These are phyloP conservation scores for Elaeis guineensis DNA, from an alignment of 176 grass and related monocot species.

Conservation along the genomic window DNA sequence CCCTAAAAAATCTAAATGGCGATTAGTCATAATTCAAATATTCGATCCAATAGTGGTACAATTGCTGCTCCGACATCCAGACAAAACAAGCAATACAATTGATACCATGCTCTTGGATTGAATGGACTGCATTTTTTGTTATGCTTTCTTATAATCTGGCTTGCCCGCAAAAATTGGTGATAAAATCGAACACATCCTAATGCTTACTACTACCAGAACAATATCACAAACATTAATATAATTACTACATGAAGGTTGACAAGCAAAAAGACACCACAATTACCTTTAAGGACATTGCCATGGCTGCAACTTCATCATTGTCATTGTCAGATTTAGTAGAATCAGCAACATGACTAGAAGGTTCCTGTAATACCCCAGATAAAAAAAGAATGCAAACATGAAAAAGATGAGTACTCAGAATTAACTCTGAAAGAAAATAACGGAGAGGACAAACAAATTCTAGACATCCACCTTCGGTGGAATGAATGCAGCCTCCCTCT, in stretches of 20 bases:
- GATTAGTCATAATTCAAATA: no score
- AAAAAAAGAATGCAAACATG: conserved; percentile 16
- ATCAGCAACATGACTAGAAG: conserved; percentile 25
- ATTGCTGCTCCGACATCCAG: no score
- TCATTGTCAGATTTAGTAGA: conserved; percentile 34
- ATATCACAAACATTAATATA: background rate
- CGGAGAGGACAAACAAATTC: background rate
- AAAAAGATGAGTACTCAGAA: background rate
- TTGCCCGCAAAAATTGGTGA: no score
- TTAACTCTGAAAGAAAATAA: no score
- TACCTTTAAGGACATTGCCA: conserved; percentile 88
- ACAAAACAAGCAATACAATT: no score
- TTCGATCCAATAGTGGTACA: no score
- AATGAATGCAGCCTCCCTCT: conserved; percentile 76
- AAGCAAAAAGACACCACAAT: background rate
- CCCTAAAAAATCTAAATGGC: no score
- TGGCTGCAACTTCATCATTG: conserved; percentile 29
- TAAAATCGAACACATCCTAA: background rate
- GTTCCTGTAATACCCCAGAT: conserved; percentile 42
- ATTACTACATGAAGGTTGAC: conserved; percentile 2
- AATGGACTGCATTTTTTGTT: no score
- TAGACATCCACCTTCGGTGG: conserved; percentile 53
- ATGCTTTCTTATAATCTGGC: no score
- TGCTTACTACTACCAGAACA: background rate
- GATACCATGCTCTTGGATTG: no score